These are phyloP conservation scores for Ceratocystis huliohia DNA, from an alignment of 2,329 filamentous ascomycete species.

Conservation along the genomic window DNA sequence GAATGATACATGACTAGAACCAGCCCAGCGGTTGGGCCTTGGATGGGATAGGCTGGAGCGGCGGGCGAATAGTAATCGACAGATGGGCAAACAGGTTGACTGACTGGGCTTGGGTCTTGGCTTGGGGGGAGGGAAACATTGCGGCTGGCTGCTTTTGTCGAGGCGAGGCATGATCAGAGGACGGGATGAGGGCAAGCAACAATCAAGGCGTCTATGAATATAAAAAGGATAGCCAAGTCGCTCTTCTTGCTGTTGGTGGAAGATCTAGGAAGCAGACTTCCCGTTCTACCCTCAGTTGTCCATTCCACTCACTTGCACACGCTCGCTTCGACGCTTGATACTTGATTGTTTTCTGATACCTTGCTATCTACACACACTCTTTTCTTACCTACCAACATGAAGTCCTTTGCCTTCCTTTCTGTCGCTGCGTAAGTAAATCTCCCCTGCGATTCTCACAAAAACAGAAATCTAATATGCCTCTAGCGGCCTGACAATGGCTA, in stretches of 20 bases:
- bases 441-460: neutral
- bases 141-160: neutral
- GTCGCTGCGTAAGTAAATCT: constrained; percentile 11
- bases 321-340: constrained; percentile 3
- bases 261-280: neutral
- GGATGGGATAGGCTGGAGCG: too few relatives aligned
- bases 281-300: neutral
- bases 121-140: neutral
- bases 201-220: neutral
- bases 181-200: neutral
- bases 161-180: neutral
- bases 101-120: too few relatives aligned
- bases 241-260: neutral
- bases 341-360: neutral
- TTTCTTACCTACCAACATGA: constrained; percentile 15
- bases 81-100: too few relatives aligned
- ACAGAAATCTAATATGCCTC: neutral
- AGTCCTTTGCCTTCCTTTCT: constrained; percentile 15
- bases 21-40: too few relatives aligned
- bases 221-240: neutral
- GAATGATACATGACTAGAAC: too few relatives aligned
- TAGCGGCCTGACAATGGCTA: constrained; percentile 16
- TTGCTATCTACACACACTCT: constrained; percentile 9
- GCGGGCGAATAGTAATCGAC: too few relatives aligned
- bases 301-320: constrained; percentile 2